Base-by-base conservation (phyloP, 164 flowering plant genomes). In the Vitis amurensis region DNA sequence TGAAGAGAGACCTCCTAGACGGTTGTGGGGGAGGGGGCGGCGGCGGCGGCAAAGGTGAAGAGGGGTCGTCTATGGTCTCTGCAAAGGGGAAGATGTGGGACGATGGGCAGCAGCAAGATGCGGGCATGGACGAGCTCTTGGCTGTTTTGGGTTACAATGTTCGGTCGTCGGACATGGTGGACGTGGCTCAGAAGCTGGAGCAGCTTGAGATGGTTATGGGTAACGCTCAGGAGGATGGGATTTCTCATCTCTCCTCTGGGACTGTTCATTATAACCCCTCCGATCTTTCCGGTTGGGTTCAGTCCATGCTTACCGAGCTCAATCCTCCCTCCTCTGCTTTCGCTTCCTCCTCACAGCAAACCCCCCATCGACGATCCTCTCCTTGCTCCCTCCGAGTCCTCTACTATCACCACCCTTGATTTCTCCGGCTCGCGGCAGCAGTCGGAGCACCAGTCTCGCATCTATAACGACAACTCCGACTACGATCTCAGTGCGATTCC, bases 111-210 rank as follows among this genome's bases (percentile, higher is more conserved):
- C 78, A 74, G 61, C 81, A 80, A 29, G 89, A 82, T 37, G 83
- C 81, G 11, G 89, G 88, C 0, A 75, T 86, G 57, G 98, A 94
- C 68, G 97, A 92, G 80, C 78, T 92, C 1, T 75, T 94, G 1
- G 97, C 88, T 5, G 93, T 81, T 12, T 64, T 94, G 61, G 98
- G 98, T 0, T 94, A 92, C 87, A 88, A 88, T 69, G 93, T 94
- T 13, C 78, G 79, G 66, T 69, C 89, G 0, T 86, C 98, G 2
- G 97, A 90, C 60, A 92, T 94, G 98, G 90, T 88, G 1, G 90
- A 88, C 4, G 92, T 94, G 0, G 98, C 96, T 6, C 87, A 79
- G 67, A 90, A 88, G 76, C 82, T 94, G 8, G 91, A 94, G 75
- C 93, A 87, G 82, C 77, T 94, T 4, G 97, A 92, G 71, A 81